These are phyloP conservation scores for Cantharellus anzutake DNA, from an alignment of 768 basidiomycete species.

Conservation along the genomic window DNA sequence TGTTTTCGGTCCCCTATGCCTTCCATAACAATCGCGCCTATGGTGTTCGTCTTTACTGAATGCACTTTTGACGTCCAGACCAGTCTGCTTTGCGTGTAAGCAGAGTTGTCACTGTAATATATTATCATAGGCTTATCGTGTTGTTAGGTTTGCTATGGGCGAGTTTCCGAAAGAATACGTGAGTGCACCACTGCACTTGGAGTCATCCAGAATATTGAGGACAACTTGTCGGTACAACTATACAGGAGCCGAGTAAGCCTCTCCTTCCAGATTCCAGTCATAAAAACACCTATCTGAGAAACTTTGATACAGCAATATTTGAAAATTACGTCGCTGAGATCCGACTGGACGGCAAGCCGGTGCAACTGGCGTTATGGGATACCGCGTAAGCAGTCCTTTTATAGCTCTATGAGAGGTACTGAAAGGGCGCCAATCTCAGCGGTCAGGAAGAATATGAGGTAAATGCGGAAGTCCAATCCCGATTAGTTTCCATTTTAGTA, in stretches of 20 bases:
- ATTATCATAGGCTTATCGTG: conserved; percentile 57
- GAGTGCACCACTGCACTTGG: conserved; percentile 18
- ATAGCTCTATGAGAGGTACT: neutral
- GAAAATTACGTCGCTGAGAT: conserved; percentile 99
- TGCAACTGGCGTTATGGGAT: conserved; percentile 96
- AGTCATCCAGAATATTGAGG: conserved; percentile 1
- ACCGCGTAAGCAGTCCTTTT: conserved; percentile 58
- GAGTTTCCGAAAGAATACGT: conserved; percentile 96
- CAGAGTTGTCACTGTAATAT: neutral
- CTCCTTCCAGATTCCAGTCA: conserved; percentile 7
- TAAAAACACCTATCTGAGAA: conserved; percentile 1
- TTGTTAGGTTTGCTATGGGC: conserved; percentile 64
- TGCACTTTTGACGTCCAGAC: neutral
- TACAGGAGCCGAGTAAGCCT: conserved; percentile 39
- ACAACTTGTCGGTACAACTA: neutral
- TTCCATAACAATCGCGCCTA: neutral
- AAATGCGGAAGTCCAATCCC: conserved; percentile 8
- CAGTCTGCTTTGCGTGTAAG: neutral
- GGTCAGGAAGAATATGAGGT: conserved; percentile 99
- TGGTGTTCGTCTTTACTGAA: neutral
- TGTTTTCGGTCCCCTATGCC: neutral
- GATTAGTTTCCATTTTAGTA: conserved; percentile 3
- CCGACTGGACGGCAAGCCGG: conserved; percentile 88
- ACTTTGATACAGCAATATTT: conserved; percentile 52
- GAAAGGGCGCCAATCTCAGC: conserved; percentile 23